Conservation (phyloP, 169 alveolate species). For the Plasmodium gonderi region DNA sequence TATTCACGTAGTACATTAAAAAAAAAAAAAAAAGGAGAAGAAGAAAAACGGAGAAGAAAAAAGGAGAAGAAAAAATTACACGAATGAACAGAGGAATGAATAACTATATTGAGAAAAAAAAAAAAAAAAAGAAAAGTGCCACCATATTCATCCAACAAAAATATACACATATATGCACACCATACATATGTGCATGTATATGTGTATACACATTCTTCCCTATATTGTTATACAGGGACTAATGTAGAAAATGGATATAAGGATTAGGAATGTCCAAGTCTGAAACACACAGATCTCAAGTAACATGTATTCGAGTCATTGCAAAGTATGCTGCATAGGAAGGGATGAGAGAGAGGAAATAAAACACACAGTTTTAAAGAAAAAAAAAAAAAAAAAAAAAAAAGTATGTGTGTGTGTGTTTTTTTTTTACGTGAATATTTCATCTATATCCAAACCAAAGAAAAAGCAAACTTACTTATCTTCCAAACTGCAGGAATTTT, state of each 20-base stretch:
- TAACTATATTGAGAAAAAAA: neutral
- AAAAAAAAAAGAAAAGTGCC: too few relatives aligned
- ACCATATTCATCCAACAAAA: too few relatives aligned
- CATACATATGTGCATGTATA: neutral
- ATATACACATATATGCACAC: too few relatives aligned
- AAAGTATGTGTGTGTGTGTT: neutral
- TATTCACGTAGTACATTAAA: neutral
- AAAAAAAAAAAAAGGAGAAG: neutral
- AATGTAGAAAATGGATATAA: too few relatives aligned
- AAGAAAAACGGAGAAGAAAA: too few relatives aligned
- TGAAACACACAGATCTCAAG: constrained; percentile 56
- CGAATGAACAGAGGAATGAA: neutral
- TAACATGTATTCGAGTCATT: constrained; percentile 40
- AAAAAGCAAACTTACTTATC: constrained; percentile 37
- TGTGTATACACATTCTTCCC: too few relatives aligned
- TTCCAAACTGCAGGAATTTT: constrained; percentile 52
- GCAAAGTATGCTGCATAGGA: constrained; percentile 23
- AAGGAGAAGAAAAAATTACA: neutral
- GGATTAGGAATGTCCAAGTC: neutral
- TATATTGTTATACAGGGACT: too few relatives aligned
- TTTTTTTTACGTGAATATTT: neutral
- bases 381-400: constrained; percentile 10
- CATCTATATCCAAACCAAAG: too few relatives aligned
- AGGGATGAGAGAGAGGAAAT: neutral
- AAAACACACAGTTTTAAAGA: neutral